Evolutionary conservation across 2,329 filamentous ascomycete genomes (phyloP), one percentile per base, ranked within the genome.

Genomic region (Xylariales sp.): DNA sequence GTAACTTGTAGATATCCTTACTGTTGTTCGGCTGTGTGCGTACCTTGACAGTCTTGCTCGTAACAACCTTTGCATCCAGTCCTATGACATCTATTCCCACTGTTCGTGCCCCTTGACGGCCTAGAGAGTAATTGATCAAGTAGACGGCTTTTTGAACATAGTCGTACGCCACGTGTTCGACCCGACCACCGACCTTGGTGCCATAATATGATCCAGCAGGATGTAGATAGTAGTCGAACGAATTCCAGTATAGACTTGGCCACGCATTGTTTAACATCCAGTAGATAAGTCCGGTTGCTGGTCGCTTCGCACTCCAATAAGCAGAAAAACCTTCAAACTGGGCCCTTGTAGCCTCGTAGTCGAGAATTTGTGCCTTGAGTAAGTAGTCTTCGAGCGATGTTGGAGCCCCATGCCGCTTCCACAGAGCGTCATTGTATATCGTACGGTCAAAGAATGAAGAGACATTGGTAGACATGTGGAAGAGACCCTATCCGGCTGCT

Each of bases 191-290:
- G 0, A 68, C 56, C 54, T 82, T 82, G 12, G 70, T 68, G 3
- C 80, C 80, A 44, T 74, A 83, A 46, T 78, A 83, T 0, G 74
- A 68, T 0, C 76, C 80, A 0, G 69, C 73, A 0, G 78, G 71
- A 16, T 70, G 72, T 29, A 82, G 57, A 47, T 82, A 82, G 54
- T 78, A 78, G 49, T 83, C 80, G 52, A 82, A 81, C 5, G 82
- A 58, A 40, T 78, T 76, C 80, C 80, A 84, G 52, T 83, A 80
- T 20, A 84, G 60, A 41, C 69, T 74, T 0, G 80, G 80, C 78
- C 79, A 84, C 1, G 79, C 80, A 33, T 73, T 73, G 48, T 81
- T 82, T 40, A 83, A 56, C 79, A 84, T 83, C 80, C 80, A 84
- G 60, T 84, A 84, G 12, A 84, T 73, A 35, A 76, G 36, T 0